phyloP scores from a whole-genome alignment of 2,329 filamentous ascomycete species.

The Penicillium sp. region DNA sequence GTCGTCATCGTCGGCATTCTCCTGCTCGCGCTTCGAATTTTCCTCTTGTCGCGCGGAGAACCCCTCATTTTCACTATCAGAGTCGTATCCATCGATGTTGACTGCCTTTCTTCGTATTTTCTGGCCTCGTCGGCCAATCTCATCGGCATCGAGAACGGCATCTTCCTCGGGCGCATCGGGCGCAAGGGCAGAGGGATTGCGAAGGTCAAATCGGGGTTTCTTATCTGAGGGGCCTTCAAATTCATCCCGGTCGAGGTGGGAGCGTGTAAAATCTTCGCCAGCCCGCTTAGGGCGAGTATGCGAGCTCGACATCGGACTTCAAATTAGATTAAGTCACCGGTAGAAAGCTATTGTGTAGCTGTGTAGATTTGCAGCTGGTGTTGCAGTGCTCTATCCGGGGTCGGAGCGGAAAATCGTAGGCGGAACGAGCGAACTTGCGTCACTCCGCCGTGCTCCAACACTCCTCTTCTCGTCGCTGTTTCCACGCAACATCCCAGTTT shows the following conservation, averaged over 20 bases:
- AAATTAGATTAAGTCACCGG: neutral
- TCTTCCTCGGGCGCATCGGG: slow-evolving; percentile 77
- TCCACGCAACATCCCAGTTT: too few relatives aligned
- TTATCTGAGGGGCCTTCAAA: slow-evolving; percentile 59
- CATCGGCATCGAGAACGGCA: slow-evolving; percentile 83
- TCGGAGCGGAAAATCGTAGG: slow-evolving; percentile 46
- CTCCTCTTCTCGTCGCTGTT: too few relatives aligned
- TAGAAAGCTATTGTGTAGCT: slow-evolving; percentile 5
- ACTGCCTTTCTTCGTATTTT: slow-evolving; percentile 89
- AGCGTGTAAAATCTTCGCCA: slow-evolving; percentile 78
- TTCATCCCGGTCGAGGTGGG: slow-evolving; percentile 66
- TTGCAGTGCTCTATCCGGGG: slow-evolving; percentile 29
- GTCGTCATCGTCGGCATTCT: slow-evolving; percentile 48
- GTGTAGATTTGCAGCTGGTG: slow-evolving; percentile 6
- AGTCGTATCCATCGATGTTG: slow-evolving; percentile 96
- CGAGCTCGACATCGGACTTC: slow-evolving; percentile 58
- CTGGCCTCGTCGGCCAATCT: slow-evolving; percentile 75
- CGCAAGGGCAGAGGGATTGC: slow-evolving; percentile 90
- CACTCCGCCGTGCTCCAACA: neutral
- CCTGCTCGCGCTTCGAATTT: slow-evolving; percentile 49
- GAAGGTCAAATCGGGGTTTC: slow-evolving; percentile 89
- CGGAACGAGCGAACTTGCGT: slow-evolving; percentile 26
- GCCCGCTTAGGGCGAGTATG: slow-evolving; percentile 80
- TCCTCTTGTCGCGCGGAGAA: slow-evolving; percentile 75
- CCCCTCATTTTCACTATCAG: slow-evolving; percentile 87